These are phyloP conservation scores for Diaporthe nobilis DNA, from an alignment of 2,329 filamentous ascomycete genomes.

Conservation along the genomic window DNA sequence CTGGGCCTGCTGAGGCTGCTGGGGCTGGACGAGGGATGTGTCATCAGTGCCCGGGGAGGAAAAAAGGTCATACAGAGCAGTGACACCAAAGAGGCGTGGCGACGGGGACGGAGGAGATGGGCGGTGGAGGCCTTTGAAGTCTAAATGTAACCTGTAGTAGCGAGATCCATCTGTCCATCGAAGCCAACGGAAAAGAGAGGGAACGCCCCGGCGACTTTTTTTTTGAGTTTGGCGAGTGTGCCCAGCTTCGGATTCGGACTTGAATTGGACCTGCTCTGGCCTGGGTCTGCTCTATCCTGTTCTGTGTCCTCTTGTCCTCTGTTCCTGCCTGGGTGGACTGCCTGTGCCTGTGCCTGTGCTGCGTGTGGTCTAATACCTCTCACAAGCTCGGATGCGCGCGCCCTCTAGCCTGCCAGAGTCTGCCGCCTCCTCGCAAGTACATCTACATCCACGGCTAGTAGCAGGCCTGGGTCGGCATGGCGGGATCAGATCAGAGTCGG, in stretches of 20 bases:
- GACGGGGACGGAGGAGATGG: constrained; percentile 1
- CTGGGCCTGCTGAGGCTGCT: neutral
- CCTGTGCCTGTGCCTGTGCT: neutral
- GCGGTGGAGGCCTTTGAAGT: constrained; percentile 26
- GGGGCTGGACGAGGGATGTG: constrained; percentile 4
- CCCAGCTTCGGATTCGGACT: constrained; percentile 23
- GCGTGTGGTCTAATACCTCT: neutral
- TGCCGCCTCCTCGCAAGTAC: constrained; percentile 16
- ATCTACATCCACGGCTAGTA: neutral
- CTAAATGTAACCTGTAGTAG: constrained; percentile 25
- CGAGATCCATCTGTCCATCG: constrained; percentile 24
- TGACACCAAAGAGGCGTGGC: neutral
- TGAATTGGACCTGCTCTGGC: constrained; percentile 3
- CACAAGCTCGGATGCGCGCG: constrained; percentile 12
- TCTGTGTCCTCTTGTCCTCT: neutral
- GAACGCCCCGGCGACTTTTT: neutral
- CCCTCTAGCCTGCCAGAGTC: neutral
- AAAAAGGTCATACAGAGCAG: neutral
- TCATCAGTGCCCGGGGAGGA: neutral
- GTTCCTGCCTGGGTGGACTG: neutral
- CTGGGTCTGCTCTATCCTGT: neutral
- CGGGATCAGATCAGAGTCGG: neutral
- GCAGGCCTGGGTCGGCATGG: constrained; percentile 7
- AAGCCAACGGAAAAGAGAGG: constrained; percentile 6
- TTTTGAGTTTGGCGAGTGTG: constrained; percentile 19